Evolutionary conservation across 129 eudicot species (phyloP), one percentile per base, ranked within the genome.

Genomic region (Centaurea solstitialis): DNA sequence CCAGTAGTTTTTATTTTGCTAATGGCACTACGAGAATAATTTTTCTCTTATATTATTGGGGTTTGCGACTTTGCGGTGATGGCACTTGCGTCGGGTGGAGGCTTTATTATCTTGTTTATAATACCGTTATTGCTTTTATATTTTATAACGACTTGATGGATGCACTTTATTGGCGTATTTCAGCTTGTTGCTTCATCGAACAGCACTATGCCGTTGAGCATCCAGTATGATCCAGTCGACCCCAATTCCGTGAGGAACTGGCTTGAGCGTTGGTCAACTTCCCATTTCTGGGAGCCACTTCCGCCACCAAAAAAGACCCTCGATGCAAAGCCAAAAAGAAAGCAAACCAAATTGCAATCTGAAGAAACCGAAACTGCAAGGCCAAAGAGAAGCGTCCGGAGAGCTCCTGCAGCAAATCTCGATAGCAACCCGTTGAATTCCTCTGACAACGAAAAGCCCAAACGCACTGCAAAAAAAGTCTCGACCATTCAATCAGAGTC

Each of bases 221-320:
- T 94, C 82, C 97, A 87, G 74, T 91, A 90, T 71, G 95, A 91
- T 84, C 77, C 77, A 69, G 74, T 62, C 15, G 98, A 94, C 38
- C 88, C 97, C 11, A 94, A 94, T 85, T 89, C 97, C 33, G 89
- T 87, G n/a, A 70, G 78, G 85, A 88, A 77, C 77, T 94, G 97
- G 98, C 93, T 94, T 65, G 90, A 88, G 76, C 90, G 93, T 41
- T 94, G 98, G 98, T 91, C 98, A 59, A 40, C 78, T 21, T 75
- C 88, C 73, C 73, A 81, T 76, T 87, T 91, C 73, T 94, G 98
- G 98, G 87, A 85, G 37, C 93, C 97, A 65, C 87, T 88, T 78
- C 83, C 84, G 26, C 89, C 47, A 7, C 85, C 83, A 30, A 91
- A 85, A 76, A 91, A 89, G 83, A 77, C 23, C 23, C 61, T 72